Evolutionary conservation across 139 green algal genomes (phyloP).

Genomic region (Chlorella vulgaris): DNA sequence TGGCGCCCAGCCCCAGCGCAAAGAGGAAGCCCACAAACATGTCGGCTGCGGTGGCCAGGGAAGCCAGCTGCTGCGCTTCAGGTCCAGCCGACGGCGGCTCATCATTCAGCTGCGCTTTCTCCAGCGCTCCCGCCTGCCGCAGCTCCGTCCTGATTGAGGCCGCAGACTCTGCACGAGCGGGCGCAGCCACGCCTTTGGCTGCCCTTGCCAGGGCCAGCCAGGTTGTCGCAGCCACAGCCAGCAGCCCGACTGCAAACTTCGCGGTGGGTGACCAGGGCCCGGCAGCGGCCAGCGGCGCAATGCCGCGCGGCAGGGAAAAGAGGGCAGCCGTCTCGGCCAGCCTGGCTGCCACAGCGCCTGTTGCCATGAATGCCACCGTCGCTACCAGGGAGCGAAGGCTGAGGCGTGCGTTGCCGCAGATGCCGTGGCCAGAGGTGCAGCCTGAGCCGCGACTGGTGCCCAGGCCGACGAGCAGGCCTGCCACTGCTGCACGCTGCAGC

Average conservation of each 20-base stretch:
- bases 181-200: neutral
- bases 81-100: neutral
- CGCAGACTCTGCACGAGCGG: neutral
- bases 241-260: constrained; percentile 7
- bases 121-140: neutral
- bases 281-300: constrained; percentile 8
- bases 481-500: neutral
- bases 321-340: constrained; percentile 16
- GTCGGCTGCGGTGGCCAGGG: constrained; percentile 37
- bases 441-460: constrained; percentile 61
- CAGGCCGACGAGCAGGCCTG: constrained; percentile 71
- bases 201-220: neutral
- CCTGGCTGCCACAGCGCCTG: constrained; percentile 48
- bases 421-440: constrained; percentile 82
- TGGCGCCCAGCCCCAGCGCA: constrained; percentile 63
- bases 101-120: neutral
- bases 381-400: constrained; percentile 43
- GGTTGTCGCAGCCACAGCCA: neutral
- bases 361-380: constrained; percentile 65
- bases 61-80: constrained; percentile 21
- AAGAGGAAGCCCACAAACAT: constrained; percentile 66
- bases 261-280: neutral
- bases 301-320: constrained; percentile 13
- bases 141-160: constrained; percentile 25
- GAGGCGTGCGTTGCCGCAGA: constrained; percentile 60